Evolutionary conservation across 2,329 filamentous ascomycete genomes (phyloP).

Genomic region (Cladophialophora chaetospira): DNA sequence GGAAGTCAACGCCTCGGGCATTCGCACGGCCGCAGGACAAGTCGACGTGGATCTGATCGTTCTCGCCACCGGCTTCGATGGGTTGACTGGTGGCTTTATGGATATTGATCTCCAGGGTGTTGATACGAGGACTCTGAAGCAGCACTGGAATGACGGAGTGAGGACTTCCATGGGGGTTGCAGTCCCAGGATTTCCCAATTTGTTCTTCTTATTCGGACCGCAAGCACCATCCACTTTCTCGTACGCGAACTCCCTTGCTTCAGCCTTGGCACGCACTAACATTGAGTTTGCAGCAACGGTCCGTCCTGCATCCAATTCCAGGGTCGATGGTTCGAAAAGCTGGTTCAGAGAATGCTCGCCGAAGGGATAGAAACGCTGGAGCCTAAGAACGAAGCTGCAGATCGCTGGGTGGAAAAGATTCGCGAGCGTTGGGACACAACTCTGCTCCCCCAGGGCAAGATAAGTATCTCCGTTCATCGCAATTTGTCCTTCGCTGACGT

Average conservation of each 20-base stretch:
- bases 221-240: conserved; percentile 53
- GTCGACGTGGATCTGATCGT: conserved; percentile 48
- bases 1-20: conserved; percentile 13
- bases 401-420: conserved; percentile 50
- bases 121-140: conserved; percentile 35
- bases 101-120: conserved; percentile 42
- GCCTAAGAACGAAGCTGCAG: conserved; percentile 47
- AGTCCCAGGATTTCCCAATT: conserved; percentile 48
- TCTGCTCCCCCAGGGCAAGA: conserved; percentile 21
- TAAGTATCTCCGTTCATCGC: conserved; percentile 49
- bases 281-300: conserved; percentile 53
- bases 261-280: conserved; percentile 37
- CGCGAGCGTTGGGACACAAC: conserved; percentile 36
- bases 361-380: conserved; percentile 55
- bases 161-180: conserved; percentile 47
- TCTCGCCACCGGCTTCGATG: conserved; percentile 49
- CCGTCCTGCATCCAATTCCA: conserved; percentile 58
- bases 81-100: conserved; percentile 44
- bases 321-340: conserved; percentile 54
- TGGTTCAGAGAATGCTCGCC: conserved; percentile 51
- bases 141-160: conserved; percentile 41
- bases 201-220: conserved; percentile 56
- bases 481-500: conserved; percentile 54
- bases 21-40: conserved; percentile 40
- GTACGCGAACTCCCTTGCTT: background rate